phyloP scores from a whole-genome alignment of 306 rosid species.

The Sesbania bispinosa region DNA sequence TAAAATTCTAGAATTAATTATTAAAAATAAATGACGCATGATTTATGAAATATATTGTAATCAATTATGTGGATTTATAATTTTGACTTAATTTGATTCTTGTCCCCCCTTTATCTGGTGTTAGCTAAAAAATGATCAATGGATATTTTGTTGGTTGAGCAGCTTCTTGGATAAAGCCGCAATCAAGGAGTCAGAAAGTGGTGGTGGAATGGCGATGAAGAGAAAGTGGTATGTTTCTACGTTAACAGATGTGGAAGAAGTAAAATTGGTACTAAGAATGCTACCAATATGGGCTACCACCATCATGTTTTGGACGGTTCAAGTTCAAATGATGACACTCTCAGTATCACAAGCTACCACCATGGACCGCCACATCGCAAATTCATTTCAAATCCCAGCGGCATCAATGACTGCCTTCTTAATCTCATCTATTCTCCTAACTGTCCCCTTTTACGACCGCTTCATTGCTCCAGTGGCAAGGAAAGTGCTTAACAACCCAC shows the following conservation, averaged over 20 bases:
- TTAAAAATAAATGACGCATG: too few relatives aligned
- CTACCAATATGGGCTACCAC: slow-evolving; percentile 91
- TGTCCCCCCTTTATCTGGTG: too few relatives aligned
- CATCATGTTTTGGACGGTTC: slow-evolving; percentile 69
- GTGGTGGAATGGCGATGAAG: neutral
- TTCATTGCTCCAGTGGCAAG: slow-evolving; percentile 44
- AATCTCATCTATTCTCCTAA: slow-evolving; percentile 63
- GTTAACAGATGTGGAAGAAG: slow-evolving; percentile 81
- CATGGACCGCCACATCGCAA: slow-evolving; percentile 74
- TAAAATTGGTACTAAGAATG: slow-evolving; percentile 64
- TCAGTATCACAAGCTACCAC: slow-evolving; percentile 85
- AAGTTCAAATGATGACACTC: slow-evolving; percentile 86
- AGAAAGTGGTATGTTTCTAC: slow-evolving; percentile 64
- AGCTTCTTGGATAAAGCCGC: slow-evolving; percentile 89
- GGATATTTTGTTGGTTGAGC: neutral
- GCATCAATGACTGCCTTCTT: slow-evolving; percentile 77
- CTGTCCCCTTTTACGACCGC: slow-evolving; percentile 69
- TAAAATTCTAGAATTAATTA: too few relatives aligned
- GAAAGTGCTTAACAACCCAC: slow-evolving; percentile 49
- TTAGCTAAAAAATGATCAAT: neutral
- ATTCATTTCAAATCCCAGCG: slow-evolving; percentile 61
- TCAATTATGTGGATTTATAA: too few relatives aligned
- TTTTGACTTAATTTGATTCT: too few relatives aligned
- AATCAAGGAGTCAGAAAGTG: slow-evolving; percentile 32
- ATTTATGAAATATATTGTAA: too few relatives aligned